phyloP scores from a whole-genome alignment of 1,139 yeast genomes.

The Suhomyces wounanorum region DNA sequence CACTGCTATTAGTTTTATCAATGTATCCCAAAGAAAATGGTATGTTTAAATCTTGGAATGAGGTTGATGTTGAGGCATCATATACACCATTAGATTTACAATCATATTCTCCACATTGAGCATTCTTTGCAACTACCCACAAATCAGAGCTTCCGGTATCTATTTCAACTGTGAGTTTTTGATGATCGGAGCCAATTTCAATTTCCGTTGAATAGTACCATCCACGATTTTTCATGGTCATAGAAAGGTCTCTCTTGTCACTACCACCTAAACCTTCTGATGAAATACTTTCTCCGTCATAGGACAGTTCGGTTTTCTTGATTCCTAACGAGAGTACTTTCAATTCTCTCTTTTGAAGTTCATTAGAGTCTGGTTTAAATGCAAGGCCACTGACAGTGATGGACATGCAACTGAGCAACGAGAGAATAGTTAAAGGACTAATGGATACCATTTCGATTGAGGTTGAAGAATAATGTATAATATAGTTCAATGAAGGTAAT shows the following conservation, averaged over 20 bases:
- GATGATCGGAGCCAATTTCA: slow-evolving; percentile 15
- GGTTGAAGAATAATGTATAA: background rate
- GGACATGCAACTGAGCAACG: background rate
- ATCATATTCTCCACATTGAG: slow-evolving; percentile 24
- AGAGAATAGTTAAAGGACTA: background rate
- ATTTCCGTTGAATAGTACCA: slow-evolving; percentile 10
- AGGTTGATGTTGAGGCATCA: slow-evolving; percentile 13
- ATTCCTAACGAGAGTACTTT: slow-evolving; percentile 1
- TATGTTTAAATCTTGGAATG: slow-evolving; percentile 6
- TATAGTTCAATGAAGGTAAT: background rate
- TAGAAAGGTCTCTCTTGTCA: background rate
- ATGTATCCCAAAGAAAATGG: slow-evolving; percentile 19
- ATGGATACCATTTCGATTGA: background rate
- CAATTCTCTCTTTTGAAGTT: background rate
- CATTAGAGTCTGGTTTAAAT: background rate
- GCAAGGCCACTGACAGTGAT: background rate
- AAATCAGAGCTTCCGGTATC: slow-evolving; percentile 29
- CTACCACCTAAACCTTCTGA: background rate
- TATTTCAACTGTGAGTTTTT: slow-evolving; percentile 14
- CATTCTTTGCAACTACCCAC: slow-evolving; percentile 24
- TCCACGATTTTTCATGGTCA: background rate
- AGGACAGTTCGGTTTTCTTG: background rate
- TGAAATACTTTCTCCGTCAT: background rate
- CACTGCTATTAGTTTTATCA: slow-evolving; percentile 18
- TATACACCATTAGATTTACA: slow-evolving; percentile 13